Evolutionary conservation across 768 basidiomycete genomes (phyloP), one percentile per base, ranked within the genome.

Genomic region (Kwoniella heveanensis): DNA sequence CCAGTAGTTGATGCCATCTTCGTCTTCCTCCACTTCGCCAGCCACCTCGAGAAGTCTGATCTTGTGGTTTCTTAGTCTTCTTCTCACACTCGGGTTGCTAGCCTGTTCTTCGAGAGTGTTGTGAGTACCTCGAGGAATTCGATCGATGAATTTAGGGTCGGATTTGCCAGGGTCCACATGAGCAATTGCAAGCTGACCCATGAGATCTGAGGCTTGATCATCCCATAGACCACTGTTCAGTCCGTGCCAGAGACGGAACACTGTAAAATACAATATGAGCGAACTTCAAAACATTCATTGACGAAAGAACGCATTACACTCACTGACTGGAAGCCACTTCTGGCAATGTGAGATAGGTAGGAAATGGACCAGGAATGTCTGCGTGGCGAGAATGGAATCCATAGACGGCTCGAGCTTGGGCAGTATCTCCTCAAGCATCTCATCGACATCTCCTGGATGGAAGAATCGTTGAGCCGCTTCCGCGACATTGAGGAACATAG

Each of bases 211-310:
- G 86, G 91, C 91, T 78, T 91, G 85, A 73, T 92, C 91, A 83
- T 93, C 91, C 82, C 87, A 93, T 80, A 88, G 85, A 78, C 90
- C 90, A 61, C 90, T 91, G 81, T 92, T 92, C 73, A 94, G 83
- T 13, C 90, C 88, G 80, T 90, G 88, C 90, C 91, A 94, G 50
- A 92, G 74, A 57, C 88, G 87, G 82, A 93, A 90, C 57, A 92
- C 77, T 80, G 61, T n/a, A 13, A 19, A 17, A 7, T 17, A 17
- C 17, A 9, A 8, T 9, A 19, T 44, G 10, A 44, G 39, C 39
- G 39, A 44, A 44, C 10, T 10, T 19, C 39, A 10, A 44, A 17
- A 17, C 15, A 44, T 17, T 3, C 3, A 19, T 17, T 25, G 2
- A 26, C 32, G 32, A 32, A 32, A 32, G 32, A 48, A n/a, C 15